Percentiles rank a stretch among this genome's conserved stretches.
These are phyloP conservation scores for Tetracladium setigerum DNA, from an alignment of 495 filamentous ascomycete species.

Conservation along the genomic window DNA sequence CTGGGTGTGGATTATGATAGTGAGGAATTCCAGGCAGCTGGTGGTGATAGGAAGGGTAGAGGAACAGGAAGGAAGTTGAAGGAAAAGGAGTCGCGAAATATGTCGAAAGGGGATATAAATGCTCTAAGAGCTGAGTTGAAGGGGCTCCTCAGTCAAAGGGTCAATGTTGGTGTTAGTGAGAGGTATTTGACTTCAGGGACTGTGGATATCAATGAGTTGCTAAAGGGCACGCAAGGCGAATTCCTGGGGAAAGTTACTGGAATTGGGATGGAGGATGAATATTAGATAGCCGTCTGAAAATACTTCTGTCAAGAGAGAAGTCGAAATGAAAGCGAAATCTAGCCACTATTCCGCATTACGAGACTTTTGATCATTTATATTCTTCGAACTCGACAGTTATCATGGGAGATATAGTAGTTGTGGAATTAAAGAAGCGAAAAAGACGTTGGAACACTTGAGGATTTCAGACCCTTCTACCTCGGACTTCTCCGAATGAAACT, in stretches of 20 bases:
- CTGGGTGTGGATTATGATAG: conserved; percentile 90
- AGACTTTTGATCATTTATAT: too few relatives aligned
- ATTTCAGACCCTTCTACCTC: too few relatives aligned
- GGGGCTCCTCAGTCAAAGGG: conserved; percentile 58
- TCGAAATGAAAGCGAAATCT: too few relatives aligned
- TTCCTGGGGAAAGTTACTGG: conserved; percentile 59
- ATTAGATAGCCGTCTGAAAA: background rate
- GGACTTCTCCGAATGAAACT: too few relatives aligned
- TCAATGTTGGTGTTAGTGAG: conserved; percentile 91
- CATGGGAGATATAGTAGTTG: too few relatives aligned
- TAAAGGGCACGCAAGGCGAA: conserved; percentile 51
- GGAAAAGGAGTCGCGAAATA: conserved; percentile 58
- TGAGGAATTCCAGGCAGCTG: conserved; percentile 64
- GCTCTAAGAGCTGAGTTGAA: conserved; percentile 54
- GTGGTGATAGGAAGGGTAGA: conserved; percentile 56
- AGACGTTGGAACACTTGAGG: too few relatives aligned
- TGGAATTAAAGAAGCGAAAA: too few relatives aligned
- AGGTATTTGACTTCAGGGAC: conserved; percentile 74
- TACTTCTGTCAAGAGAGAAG: too few relatives aligned
- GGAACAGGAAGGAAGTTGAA: conserved; percentile 63
- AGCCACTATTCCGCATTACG: too few relatives aligned
- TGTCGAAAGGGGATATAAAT: conserved; percentile 65
- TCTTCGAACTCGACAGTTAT: too few relatives aligned
- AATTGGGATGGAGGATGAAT: conserved; percentile 25
- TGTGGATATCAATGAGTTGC: conserved; percentile 73